Evolutionary conservation across 345 rosid species (phyloP), one percentile per base, ranked within the genome.

Genomic region (Turritis glabra): DNA sequence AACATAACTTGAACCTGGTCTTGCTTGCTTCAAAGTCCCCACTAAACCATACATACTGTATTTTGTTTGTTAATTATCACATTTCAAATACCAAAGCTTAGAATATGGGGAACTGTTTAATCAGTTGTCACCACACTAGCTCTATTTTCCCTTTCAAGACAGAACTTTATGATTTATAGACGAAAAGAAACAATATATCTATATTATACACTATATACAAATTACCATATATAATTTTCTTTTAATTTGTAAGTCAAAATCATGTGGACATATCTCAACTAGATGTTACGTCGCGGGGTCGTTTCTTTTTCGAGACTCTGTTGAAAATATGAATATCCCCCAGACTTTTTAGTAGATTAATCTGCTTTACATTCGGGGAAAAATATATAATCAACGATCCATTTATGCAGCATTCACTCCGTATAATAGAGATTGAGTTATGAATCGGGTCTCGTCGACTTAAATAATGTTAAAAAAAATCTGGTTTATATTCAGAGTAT

Each of bases 1-100:
- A 64, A 51, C 72, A 64, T 77, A 64, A 56, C 72, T 64, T 77
- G 80, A 77, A 77, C 76, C 72, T 77, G 76, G 80, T 46, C 80
- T 47, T 27, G 55, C 69, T 66, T 35, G 67, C 67, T 70, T 76
- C 71, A 44, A 5, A 69, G 41, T 53, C 19, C 55, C 65, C 59
- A 69, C 41, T 54, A 18, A 55, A 37, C n/a, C 60, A 69, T 32
- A 62, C 56, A 46, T 7, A 18, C 23, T 18, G 46, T 43, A 40
- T 33, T 2, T 5, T 35, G 25, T 62, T 54, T 70, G 44, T 22
- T 62, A 32, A 51, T 46, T 63, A 70, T 55, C 64, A 56, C 63
- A 22, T 37, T 65, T 56, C 54, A n/a, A 27, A 27, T 56, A 56
- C 62, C 72, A 56, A 71, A 40, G 56, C 80, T 56, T 57, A 21